Evolutionary conservation across 192 early-diverging fungal species (phyloP).

Genomic region (Backusella westeae): DNA sequence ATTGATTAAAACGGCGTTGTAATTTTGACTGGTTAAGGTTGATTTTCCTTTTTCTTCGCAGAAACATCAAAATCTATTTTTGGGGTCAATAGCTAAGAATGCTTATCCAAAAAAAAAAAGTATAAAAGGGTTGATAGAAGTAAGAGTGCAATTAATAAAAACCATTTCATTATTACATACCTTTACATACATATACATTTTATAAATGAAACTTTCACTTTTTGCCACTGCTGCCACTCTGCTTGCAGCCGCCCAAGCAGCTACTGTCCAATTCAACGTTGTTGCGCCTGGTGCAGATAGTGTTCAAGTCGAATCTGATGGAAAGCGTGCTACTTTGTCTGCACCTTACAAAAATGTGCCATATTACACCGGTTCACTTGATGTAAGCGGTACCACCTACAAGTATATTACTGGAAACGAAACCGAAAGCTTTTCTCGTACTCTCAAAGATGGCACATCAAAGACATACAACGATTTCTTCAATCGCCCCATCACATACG

Average conservation of each 20-base stretch:
- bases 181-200: neutral
- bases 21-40: neutral
- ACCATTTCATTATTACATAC: neutral
- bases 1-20: neutral
- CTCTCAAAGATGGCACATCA: constrained; percentile 19
- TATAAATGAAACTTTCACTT: neutral
- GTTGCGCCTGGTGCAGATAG: constrained; percentile 34
- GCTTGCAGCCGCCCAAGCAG: constrained; percentile 29
- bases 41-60: neutral
- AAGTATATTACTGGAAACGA: constrained; percentile 34
- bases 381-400: constrained; percentile 31
- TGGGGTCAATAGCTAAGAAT: neutral
- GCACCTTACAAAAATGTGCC: constrained; percentile 30
- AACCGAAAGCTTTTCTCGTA: constrained; percentile 34
- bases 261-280: constrained; percentile 34
- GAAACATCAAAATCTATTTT: neutral
- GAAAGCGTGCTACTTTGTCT: constrained; percentile 23
- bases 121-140: neutral
- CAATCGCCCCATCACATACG: constrained; percentile 42
- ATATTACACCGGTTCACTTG: constrained; percentile 32
- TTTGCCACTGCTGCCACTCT: constrained; percentile 11
- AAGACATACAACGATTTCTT: constrained; percentile 40
- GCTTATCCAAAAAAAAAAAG: neutral
- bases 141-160: neutral
- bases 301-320: constrained; percentile 34